Conservation (phyloP, 768 basidiomycete genomes). For the Fomitopsis pulvina region DNA sequence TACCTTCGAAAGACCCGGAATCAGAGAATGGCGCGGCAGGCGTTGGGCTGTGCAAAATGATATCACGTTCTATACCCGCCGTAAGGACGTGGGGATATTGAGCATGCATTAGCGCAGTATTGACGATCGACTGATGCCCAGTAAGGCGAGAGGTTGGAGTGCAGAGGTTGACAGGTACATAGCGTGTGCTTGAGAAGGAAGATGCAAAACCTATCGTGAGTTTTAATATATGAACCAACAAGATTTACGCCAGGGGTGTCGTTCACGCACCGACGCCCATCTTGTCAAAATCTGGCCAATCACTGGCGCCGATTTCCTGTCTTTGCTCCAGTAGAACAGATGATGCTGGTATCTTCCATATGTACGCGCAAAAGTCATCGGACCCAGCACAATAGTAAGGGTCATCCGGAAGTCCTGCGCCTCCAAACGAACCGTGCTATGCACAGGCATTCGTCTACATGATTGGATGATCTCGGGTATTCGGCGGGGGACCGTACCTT, state of each 20-base stretch:
- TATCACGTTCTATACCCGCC: slow-evolving; percentile 65
- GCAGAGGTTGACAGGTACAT: slow-evolving; percentile 55
- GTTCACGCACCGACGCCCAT: slow-evolving; percentile 28
- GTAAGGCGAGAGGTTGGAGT: slow-evolving; percentile 55
- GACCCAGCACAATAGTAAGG: slow-evolving; percentile 69
- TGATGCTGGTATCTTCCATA: slow-evolving; percentile 67
- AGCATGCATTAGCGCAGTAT: slow-evolving; percentile 68
- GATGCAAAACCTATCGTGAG: slow-evolving; percentile 43
- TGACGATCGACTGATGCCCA: slow-evolving; percentile 76
- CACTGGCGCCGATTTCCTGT: slow-evolving; percentile 34
- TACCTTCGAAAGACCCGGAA: slow-evolving; percentile 37
- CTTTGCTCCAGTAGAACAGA: slow-evolving; percentile 38
- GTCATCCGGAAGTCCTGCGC: slow-evolving; percentile 44
- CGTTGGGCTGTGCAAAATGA: slow-evolving; percentile 65
- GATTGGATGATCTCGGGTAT: background rate
- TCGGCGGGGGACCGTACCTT: slow-evolving; percentile 40
- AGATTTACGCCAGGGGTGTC: background rate
- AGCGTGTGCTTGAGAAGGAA: slow-evolving; percentile 32
- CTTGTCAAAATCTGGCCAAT: slow-evolving; percentile 37
- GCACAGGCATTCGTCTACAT: background rate
- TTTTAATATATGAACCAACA: background rate
- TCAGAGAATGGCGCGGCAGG: slow-evolving; percentile 39
- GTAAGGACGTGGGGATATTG: slow-evolving; percentile 59
- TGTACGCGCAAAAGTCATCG: slow-evolving; percentile 74
- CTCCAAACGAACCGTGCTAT: slow-evolving; percentile 80